These are phyloP conservation scores for Eremochloa ophiuroides DNA, from an alignment of 176 grass and related monocot genomes.

Conservation along the genomic window DNA sequence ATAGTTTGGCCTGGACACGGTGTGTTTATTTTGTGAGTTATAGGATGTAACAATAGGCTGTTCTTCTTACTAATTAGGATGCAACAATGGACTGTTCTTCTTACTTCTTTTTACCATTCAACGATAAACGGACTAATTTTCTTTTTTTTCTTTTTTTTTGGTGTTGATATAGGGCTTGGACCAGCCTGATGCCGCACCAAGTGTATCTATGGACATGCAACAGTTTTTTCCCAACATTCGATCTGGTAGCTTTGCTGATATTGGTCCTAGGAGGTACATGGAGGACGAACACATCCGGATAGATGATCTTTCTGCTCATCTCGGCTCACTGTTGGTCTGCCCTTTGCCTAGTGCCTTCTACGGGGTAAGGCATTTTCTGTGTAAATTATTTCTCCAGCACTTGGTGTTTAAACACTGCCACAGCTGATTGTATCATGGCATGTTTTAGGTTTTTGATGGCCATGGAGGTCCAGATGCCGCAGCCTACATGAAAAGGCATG, in stretches of 20 bases:
- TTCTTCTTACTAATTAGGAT: neutral
- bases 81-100: neutral
- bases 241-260: constrained; percentile 84
- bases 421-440: neutral
- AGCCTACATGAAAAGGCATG: constrained; percentile 90
- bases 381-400: neutral
- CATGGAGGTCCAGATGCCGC: constrained; percentile 84
- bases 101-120: neutral
- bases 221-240: constrained; percentile 66
- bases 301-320: constrained; percentile 79
- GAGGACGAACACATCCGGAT: constrained; percentile 97
- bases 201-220: constrained; percentile 22
- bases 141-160: neutral
- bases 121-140: neutral
- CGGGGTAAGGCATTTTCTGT: constrained; percentile 41
- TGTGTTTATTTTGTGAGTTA: neutral
- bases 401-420: neutral
- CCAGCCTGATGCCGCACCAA: constrained; percentile 10
- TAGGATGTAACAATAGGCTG: neutral
- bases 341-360: constrained; percentile 90
- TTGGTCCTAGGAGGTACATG: constrained; percentile 82
- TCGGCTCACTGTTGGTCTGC: constrained; percentile 57
- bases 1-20: neutral
- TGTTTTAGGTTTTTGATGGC: constrained; percentile 81
- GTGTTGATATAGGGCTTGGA: constrained; percentile 36